Evolutionary conservation across 805 yeast species (phyloP), one percentile per base, ranked within the genome.

Genomic region (Debaryomyces hansenii): DNA sequence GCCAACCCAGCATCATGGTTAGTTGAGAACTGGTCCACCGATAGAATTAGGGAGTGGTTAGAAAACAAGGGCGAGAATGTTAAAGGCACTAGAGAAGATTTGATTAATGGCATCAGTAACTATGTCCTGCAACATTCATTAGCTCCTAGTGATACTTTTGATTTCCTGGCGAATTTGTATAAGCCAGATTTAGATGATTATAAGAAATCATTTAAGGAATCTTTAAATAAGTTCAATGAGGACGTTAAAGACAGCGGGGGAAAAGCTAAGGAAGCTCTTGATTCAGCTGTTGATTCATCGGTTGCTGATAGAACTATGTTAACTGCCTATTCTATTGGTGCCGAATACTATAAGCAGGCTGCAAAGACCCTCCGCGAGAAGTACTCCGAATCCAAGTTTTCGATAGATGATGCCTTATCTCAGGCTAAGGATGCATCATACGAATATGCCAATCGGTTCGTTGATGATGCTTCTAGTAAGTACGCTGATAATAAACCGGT

Each of bases 11-110:
- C 55, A 18, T 56, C 53, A 18, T 63, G 67, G 50, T 42, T 46
- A 15, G 66, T 71, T 41, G 71, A 70, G 37, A 72, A 67, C 12
- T 64, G 72, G 67, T 62, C 70, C 11, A 62, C 65, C 27, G 71
- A 70, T 11, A 62, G 70, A 32, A 46, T 74, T 36, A 64, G 67
- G 42, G 62, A 63, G 18, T 77, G 80, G 80, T 58, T 69, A 15
- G 54, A 52, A 21, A 64, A 60, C 40, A 65, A 67, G 47, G 62
- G 64, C n/a, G 44, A 52, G 29, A 49, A 41, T 5, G 45, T 57
- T 34, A 58, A 54, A n/a, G 66, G 61, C 14, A 44, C 60, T 15
- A 56, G 66, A 42, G 52, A 59, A 24, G 66, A 62, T 7, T 52
- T 67, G 39, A 39, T 62, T 36, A 42, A 49, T 10, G 47, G 52